Conservation (phyloP, 2,329 filamentous ascomycete genomes). For the Phaeoacremonium minimum region DNA sequence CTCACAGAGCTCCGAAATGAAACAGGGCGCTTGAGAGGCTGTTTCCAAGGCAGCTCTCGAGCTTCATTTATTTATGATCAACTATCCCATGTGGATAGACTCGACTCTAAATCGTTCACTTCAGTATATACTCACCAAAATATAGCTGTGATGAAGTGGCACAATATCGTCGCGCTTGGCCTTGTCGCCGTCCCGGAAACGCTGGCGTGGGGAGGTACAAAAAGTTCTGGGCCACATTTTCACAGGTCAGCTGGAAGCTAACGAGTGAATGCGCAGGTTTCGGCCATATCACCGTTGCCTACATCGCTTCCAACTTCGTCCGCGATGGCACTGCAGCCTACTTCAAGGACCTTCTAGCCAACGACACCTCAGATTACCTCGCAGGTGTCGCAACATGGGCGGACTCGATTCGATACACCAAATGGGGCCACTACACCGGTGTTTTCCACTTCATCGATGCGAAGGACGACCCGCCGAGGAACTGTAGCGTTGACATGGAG, state of each 20-base stretch:
- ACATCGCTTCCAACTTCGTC: constrained; percentile 58
- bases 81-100: no score
- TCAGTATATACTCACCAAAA: no score
- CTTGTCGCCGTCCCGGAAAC: constrained; percentile 25
- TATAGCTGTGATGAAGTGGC: no score
- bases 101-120: no score
- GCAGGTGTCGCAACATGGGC: constrained; percentile 64
- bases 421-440: constrained; percentile 56
- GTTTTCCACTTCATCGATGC: constrained; percentile 68
- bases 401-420: constrained; percentile 61
- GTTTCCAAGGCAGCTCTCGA: no score
- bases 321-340: constrained; percentile 48
- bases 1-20: no score
- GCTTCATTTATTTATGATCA: no score
- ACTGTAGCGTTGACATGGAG: constrained; percentile 52
- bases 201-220: constrained; percentile 37
- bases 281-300: constrained; percentile 63
- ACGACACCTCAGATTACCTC: constrained; percentile 52
- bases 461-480: constrained; percentile 54
- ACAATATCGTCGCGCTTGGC: constrained; percentile 19
- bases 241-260: constrained; percentile 7
- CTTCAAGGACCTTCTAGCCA: constrained; percentile 54
- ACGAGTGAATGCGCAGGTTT: constrained; percentile 37
- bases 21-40: no score
- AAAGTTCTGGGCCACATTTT: background rate